A percentile compares a stretch with the other conserved stretches of the same genome.
phyloP scores from a whole-genome alignment of 2,329 filamentous ascomycete genomes.

The Mycosphaerelloides madeirae region DNA sequence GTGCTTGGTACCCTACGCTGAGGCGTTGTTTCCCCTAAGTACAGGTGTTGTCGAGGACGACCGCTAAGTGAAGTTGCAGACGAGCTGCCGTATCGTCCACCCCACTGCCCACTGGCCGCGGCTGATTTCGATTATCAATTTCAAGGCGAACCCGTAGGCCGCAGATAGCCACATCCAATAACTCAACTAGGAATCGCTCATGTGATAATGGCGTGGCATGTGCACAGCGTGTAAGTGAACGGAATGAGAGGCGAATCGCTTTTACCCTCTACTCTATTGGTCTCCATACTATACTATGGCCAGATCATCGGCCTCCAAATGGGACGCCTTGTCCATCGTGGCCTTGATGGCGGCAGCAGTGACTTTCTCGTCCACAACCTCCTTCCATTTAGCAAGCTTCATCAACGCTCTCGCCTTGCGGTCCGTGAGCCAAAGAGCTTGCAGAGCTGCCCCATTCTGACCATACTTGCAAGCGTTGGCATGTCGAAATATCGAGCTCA shows the following conservation, averaged over 20 bases:
- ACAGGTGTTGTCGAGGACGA: conserved; percentile 6
- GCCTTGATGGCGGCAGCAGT: conserved; percentile 1
- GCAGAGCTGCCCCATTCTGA: conserved; percentile 13
- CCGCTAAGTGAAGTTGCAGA: neutral
- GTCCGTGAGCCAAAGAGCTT: conserved; percentile 35
- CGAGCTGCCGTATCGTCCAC: conserved; percentile 3
- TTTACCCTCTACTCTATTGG: neutral
- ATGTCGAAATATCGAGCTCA: conserved; percentile 34
- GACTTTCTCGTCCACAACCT: conserved; percentile 1
- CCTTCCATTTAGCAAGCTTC: conserved; percentile 18
- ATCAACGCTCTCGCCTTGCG: conserved; percentile 28
- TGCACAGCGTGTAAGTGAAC: neutral
- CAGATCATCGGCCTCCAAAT: neutral
- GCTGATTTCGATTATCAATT: conserved; percentile 5
- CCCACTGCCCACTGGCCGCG: neutral
- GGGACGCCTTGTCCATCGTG: conserved; percentile 1
- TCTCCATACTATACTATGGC: neutral
- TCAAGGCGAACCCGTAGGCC: neutral
- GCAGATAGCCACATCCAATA: neutral
- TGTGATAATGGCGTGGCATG: neutral
- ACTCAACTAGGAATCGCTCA: neutral
- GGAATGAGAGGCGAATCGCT: neutral
- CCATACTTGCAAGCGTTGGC: conserved; percentile 24
- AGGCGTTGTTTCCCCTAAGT: conserved; percentile 10
- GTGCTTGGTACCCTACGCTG: neutral